Conservation (phyloP, 495 filamentous ascomycete genomes). For the Neurospora sp. region DNA sequence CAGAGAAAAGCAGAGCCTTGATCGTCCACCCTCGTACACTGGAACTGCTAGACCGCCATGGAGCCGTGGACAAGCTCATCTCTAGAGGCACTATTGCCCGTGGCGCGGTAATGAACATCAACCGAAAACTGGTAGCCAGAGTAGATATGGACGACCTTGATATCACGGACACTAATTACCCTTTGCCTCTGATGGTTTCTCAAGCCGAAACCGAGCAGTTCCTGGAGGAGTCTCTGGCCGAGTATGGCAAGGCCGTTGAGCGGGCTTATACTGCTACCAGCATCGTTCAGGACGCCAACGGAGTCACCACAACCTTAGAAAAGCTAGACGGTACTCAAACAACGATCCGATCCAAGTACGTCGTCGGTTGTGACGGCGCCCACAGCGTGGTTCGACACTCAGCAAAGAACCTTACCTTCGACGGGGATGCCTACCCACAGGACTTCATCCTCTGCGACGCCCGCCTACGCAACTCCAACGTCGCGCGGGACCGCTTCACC, state of each 20-base stretch:
- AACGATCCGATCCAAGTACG: conserved; percentile 27
- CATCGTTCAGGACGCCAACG: conserved; percentile 24
- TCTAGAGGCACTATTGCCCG: conserved; percentile 16
- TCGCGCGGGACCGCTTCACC: conserved; percentile 18
- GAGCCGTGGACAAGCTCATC: conserved; percentile 22
- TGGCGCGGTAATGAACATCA: conserved; percentile 24
- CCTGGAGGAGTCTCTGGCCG: conserved; percentile 25
- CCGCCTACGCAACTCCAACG: conserved; percentile 20
- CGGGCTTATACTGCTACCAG: conserved; percentile 21
- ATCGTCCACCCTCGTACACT: conserved; percentile 33
- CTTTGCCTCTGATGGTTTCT: conserved; percentile 27
- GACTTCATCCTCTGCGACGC: conserved; percentile 39
- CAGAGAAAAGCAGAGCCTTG: conserved; percentile 33
- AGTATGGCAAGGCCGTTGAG: conserved; percentile 25
- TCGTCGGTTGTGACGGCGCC: conserved; percentile 39
- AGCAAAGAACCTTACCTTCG: conserved; percentile 29
- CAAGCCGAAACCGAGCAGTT: conserved; percentile 34
- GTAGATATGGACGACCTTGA: conserved; percentile 21
- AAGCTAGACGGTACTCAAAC: conserved; percentile 11
- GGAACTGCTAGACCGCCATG: conserved; percentile 37
- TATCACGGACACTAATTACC: conserved; percentile 25
- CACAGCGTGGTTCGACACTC: conserved; percentile 31
- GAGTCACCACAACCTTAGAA: conserved; percentile 23
- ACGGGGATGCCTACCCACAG: conserved; percentile 31
- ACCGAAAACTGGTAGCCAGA: conserved; percentile 12